Base-by-base conservation (phyloP, 2,329 filamentous ascomycete species). In the Aspergillus fischeri region DNA sequence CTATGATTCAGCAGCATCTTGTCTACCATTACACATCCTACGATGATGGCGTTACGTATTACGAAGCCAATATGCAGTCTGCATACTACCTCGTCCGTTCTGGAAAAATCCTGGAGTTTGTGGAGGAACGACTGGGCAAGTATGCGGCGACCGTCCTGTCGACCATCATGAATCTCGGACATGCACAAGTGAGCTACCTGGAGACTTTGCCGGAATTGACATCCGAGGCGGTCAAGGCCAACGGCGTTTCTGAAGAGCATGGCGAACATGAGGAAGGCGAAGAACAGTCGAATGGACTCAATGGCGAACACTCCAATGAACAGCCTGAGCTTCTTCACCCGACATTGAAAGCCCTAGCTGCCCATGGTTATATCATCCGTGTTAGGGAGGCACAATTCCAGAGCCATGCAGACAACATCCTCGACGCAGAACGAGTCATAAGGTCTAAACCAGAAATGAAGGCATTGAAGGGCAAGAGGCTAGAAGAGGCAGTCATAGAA, bases 1-100 rank as follows among this genome's bases (percentile, higher is more conserved):
- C 94, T 32, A 86, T 97, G 62, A 84, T 96, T 45, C 93, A 97
- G 71, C 90, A 96, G 71, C 91, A 92, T 69, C 84, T 97, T 51
- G 80, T 95, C 61, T 91, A 86, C 72, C 88, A 92, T 73, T 83
- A 86, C 63, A 84, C 86, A 63, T 82, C 86, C 58, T 71, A 80
- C 55, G 83, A 87, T 55, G 82, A 84, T 47, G 82, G 82, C 49
- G 73, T 81, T 51, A 89, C 89, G 25, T 86, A 85, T 70, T 99
- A 97, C 76, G 90, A 96, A 72, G 89, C 91, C 57, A 92, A 97
- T 67, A 80, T 87, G 70, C 80, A 86, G 63, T 85, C 87, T 60
- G 90, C 91, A 62, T 97, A 97, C 75, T 87, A 87, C 64, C 81
- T 97, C 47, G 80, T 92, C 41, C 89, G 94, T 57, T 84, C 85